Conservation (phyloP, 2,329 filamentous ascomycete species). For the Dothistroma septosporum region DNA sequence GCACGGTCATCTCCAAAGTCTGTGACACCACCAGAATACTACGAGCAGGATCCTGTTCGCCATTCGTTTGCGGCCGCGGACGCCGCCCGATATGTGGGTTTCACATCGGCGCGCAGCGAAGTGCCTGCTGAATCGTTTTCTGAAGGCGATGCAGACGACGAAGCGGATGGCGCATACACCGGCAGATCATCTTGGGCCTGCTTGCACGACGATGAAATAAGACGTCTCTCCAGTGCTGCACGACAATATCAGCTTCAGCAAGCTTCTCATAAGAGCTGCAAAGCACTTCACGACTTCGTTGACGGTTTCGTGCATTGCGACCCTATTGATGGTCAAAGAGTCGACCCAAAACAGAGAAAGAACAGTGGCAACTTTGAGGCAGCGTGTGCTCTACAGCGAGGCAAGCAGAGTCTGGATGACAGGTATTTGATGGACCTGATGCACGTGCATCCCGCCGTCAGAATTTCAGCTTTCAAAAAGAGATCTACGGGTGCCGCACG, state of each 20-base stretch:
- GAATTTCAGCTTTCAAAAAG: constrained; percentile 1
- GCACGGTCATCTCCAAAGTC: neutral
- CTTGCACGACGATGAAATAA: neutral
- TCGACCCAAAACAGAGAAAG: neutral
- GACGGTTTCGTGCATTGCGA: neutral
- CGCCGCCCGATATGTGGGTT: neutral
- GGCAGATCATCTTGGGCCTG: neutral
- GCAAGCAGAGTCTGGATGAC: neutral
- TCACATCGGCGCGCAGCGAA: neutral
- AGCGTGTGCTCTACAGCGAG: neutral
- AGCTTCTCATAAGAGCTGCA: neutral
- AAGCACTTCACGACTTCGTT: neutral
- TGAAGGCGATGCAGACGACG: neutral
- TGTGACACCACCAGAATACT: neutral
- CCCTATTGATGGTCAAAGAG: neutral
- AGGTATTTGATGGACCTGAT: neutral
- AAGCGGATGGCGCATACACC: neutral
- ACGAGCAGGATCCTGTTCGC: neutral
- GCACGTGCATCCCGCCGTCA: neutral
- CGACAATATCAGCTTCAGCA: neutral
- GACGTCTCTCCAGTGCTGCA: neutral
- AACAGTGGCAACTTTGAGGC: neutral
- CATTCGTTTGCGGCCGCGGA: neutral
- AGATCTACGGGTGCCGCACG: neutral
- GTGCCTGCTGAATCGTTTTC: neutral